Conservation (phyloP, 2,329 filamentous ascomycete species). For the Hypoxylon sp. region DNA sequence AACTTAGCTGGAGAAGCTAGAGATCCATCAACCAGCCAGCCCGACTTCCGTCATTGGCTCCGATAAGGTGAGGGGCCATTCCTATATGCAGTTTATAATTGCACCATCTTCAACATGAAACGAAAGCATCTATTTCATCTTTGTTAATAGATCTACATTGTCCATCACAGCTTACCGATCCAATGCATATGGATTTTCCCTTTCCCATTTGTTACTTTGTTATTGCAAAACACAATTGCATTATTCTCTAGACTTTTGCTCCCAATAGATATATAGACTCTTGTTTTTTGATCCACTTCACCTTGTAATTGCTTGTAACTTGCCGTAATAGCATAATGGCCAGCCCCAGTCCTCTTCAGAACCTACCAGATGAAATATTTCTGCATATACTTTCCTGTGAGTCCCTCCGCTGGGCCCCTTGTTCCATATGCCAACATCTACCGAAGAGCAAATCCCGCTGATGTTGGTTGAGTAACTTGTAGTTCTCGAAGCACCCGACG, state of each 20-base stretch:
- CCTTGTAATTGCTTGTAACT: no score
- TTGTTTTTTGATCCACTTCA: no score
- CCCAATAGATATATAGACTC: no score
- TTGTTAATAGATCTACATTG: conserved; percentile 5
- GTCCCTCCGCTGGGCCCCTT: conserved; percentile 39
- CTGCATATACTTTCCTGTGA: conserved; percentile 70
- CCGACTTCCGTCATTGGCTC: conserved; percentile 26
- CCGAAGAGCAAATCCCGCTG: conserved; percentile 7
- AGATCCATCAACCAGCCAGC: conserved; percentile 16
- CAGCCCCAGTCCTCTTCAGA: conserved; percentile 52
- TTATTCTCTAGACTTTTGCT: no score
- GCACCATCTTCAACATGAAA: no score
- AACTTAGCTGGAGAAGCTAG: background rate
- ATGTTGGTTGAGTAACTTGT: conserved; percentile 2
- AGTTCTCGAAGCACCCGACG: conserved; percentile 66
- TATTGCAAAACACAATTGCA: no score
- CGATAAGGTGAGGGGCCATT: conserved; percentile 24
- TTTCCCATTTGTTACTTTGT: no score
- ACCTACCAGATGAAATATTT: conserved; percentile 70
- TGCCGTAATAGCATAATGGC: conserved; percentile 39
- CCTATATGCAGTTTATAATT: no score
- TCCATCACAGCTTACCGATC: background rate
- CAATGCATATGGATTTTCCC: background rate
- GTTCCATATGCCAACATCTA: background rate
- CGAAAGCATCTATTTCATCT: conserved; percentile 19